These are phyloP conservation scores for Przewalskia tangutica DNA, from an alignment of 257 asterid genomes.

Conservation along the genomic window DNA sequence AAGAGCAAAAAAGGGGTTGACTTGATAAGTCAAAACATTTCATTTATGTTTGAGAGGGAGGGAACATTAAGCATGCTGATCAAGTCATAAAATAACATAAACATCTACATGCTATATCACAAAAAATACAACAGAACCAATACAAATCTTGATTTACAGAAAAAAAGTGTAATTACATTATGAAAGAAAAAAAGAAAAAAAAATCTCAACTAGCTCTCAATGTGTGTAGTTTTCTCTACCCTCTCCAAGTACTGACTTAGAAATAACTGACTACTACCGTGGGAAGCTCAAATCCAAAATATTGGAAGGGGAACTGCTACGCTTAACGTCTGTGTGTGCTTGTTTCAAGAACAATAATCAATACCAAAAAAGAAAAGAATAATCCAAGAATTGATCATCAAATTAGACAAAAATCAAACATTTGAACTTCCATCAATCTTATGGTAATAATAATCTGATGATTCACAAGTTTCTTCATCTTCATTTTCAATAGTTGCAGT, in stretches of 20 bases:
- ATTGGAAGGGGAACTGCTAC: too few relatives aligned
- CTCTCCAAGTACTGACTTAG: too few relatives aligned
- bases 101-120: neutral
- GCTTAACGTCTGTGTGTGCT: neutral
- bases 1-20: neutral
- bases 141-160: neutral
- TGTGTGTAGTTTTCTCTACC: too few relatives aligned
- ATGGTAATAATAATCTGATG: neutral
- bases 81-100: neutral
- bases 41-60: neutral
- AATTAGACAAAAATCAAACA: neutral
- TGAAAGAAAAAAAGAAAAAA: neutral
- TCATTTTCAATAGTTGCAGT: slow-evolving; percentile 19
- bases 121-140: neutral
- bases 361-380: neutral
- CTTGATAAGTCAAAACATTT: neutral
- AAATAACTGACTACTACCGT: too few relatives aligned
- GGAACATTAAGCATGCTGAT: neutral
- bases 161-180: neutral
- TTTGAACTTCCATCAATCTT: neutral
- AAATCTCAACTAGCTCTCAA: neutral
- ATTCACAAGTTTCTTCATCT: slow-evolving; percentile 16
- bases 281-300: too few relatives aligned
- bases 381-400: neutral
- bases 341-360: neutral